Percentiles rank a stretch among this genome's conserved stretches.
Conservation (phyloP, 345 rosid genomes). For the Ceriops tagal region DNA sequence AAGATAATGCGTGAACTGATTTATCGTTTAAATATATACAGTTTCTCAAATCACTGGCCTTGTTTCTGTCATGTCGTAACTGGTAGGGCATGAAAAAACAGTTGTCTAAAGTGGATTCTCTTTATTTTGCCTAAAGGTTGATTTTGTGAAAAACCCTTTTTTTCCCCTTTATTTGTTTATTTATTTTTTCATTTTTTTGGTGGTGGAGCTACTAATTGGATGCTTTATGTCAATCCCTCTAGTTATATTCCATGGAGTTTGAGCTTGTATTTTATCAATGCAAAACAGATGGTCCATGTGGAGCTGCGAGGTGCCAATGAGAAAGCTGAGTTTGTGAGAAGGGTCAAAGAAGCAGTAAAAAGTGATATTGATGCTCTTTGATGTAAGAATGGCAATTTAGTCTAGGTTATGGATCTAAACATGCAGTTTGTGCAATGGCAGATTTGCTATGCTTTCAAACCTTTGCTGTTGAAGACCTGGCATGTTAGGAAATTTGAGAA, state of each 20-base stretch:
- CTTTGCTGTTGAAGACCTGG: no score
- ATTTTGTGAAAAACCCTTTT: neutral
- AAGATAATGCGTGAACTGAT: no score
- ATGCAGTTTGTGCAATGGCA: neutral
- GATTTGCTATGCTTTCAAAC: neutral
- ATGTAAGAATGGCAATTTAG: neutral
- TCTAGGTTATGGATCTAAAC: neutral
- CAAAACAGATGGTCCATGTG: slow-evolving; percentile 59
- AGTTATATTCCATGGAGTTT: neutral
- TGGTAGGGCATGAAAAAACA: no score
- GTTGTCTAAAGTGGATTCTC: no score
- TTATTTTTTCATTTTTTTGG: neutral
- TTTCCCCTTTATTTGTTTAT: neutral
- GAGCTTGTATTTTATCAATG: slow-evolving; percentile 18
- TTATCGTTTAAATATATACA: no score
- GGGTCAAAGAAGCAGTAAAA: slow-evolving; percentile 65
- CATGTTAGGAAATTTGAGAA: neutral
- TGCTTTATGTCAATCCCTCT: neutral
- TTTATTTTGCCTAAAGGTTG: no score
- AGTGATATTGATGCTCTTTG: slow-evolving; percentile 39
- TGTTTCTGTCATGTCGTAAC: no score
- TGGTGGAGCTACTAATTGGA: neutral
- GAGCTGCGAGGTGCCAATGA: slow-evolving; percentile 51
- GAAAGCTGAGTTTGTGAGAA: slow-evolving; percentile 67
- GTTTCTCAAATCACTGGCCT: no score